phyloP scores from a whole-genome alignment of 1,284 basidiomycete genomes.

The Lentinula novae-zelandiae region DNA sequence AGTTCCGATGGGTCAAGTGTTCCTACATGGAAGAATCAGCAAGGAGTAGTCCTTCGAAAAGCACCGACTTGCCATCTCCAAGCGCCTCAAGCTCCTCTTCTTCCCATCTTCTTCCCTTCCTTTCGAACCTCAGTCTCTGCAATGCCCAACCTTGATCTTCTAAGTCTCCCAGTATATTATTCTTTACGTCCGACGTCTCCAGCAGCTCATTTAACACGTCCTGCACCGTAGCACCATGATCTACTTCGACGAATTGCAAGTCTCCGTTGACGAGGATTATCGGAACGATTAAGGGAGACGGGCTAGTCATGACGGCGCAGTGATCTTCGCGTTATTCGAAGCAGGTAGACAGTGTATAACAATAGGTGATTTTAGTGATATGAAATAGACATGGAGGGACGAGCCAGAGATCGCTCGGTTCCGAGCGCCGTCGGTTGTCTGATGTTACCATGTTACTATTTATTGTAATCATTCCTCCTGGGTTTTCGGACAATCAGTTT shows the following conservation, averaged over 20 bases:
- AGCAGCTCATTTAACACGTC: conserved; percentile 55
- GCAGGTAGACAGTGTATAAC: too few species aligned
- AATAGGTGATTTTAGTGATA: too few species aligned
- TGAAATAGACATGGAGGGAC: too few species aligned
- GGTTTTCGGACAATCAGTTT: too few species aligned
- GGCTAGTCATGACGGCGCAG: conserved; percentile 24
- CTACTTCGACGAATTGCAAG: conserved; percentile 57
- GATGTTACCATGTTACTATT: too few species aligned
- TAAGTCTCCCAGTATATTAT: conserved; percentile 54
- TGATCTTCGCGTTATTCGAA: too few species aligned
- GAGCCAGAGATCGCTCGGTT: too few species aligned
- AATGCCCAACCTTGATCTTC: conserved; percentile 62
- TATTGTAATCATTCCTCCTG: too few species aligned
- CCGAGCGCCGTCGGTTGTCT: too few species aligned
- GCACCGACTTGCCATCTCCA: conserved; percentile 50
- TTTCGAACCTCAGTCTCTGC: conserved; percentile 57
- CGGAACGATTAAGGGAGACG: conserved; percentile 50
- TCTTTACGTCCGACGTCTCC: conserved; percentile 40
- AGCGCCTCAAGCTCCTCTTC: conserved; percentile 61
- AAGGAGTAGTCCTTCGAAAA: background rate
- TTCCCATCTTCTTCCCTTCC: conserved; percentile 62
- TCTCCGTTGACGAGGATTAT: conserved; percentile 54
- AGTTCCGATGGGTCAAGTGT: conserved; percentile 41
- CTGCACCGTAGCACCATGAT: conserved; percentile 46
- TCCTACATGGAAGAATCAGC: conserved; percentile 33